A percentile compares a stretch with the other conserved stretches of the same genome.
Evolutionary conservation across 306 rosid genomes (phyloP).

Genomic region (Morella rubra): DNA sequence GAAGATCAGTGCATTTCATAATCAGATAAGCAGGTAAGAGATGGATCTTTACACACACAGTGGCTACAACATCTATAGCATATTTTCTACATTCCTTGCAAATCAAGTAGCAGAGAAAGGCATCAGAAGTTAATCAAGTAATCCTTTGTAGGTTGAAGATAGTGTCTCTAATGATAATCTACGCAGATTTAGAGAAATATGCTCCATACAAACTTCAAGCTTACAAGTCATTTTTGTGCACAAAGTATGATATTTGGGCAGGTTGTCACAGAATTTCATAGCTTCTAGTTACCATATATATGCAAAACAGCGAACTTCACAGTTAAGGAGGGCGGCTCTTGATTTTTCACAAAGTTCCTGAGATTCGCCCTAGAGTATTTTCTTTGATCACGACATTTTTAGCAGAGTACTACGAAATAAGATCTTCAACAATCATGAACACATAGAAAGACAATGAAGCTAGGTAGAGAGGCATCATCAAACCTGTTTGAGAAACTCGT

Average conservation of each 20-base stretch:
- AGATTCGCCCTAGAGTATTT: not conserved
- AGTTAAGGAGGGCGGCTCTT: not conserved
- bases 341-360: not conserved
- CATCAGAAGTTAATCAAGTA: not conserved
- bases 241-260: not conserved
- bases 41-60: not conserved
- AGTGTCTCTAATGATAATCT: not conserved
- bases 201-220: not conserved
- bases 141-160: not conserved
- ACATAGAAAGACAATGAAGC: not conserved
- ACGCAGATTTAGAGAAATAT: not conserved
- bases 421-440: not conserved
- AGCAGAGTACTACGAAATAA: not conserved
- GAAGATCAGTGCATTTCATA: not conserved
- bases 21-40: not conserved
- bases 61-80: not conserved
- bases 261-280: not conserved
- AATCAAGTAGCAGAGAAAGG: not conserved
- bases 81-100: not conserved
- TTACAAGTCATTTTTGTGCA: not conserved
- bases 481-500: conserved; percentile 86
- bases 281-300: not conserved
- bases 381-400: not conserved
- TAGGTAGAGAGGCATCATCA: conserved; percentile 2
- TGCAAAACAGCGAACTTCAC: not conserved